Conservation (phyloP, 2,329 filamentous ascomycete species). For the Aspergillus nomiae region DNA sequence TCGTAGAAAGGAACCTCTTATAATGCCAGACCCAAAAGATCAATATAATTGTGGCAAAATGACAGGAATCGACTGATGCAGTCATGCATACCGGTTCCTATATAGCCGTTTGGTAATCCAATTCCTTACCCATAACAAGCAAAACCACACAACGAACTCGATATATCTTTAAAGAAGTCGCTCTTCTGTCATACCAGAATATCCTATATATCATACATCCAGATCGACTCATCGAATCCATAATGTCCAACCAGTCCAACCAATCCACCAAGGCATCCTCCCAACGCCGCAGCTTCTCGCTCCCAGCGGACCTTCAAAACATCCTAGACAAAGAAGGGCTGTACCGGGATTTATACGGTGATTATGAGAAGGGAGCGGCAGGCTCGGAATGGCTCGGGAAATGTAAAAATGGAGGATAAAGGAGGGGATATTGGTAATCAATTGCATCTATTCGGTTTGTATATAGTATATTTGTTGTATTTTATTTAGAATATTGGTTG, state of each 20-base stretch:
- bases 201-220: not conserved
- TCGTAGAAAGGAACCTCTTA: not conserved
- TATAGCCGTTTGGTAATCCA: not conserved
- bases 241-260: not conserved
- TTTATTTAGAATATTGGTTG: not conserved
- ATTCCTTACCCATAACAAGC: not conserved
- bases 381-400: not conserved
- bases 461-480: not conserved
- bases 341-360: not conserved
- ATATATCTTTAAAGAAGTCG: not conserved
- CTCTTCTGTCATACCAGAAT: not conserved
- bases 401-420: not conserved
- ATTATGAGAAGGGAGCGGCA: not conserved
- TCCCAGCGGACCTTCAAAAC: not conserved
- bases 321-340: not conserved
- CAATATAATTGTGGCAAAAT: not conserved
- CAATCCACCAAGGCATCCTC: not conserved
- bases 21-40: not conserved
- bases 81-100: not conserved
- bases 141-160: not conserved
- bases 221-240: not conserved
- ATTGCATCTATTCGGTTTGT: not conserved
- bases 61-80: not conserved
- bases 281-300: not conserved
- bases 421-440: not conserved